Conservation (phyloP, 306 rosid genomes). For the Leucaena leucocephala region DNA sequence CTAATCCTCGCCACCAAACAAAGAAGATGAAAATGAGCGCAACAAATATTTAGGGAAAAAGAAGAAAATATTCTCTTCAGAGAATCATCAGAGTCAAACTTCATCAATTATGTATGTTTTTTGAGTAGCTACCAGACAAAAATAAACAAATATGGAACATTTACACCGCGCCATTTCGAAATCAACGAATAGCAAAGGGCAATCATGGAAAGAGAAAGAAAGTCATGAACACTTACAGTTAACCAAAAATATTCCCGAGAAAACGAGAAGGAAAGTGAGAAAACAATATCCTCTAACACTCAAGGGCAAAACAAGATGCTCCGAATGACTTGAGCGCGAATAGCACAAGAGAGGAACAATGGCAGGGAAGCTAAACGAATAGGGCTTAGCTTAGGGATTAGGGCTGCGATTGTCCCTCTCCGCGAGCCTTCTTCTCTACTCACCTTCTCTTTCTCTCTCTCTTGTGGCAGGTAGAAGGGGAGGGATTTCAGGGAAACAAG, state of each 20-base stretch:
- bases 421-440: slow-evolving; percentile 8
- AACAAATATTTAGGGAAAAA: not conserved
- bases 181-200: not conserved
- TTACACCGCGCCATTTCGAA: not conserved
- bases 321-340: not conserved
- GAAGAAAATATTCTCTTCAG: not conserved
- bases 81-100: not conserved
- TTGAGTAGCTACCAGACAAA: not conserved
- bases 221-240: slow-evolving; percentile 17
- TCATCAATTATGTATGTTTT: not conserved
- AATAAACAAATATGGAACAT: not conserved
- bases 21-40: not conserved
- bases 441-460: not conserved
- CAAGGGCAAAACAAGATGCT: slow-evolving; percentile 13
- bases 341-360: slow-evolving; percentile 38
- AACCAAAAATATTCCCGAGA: not conserved
- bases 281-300: not conserved
- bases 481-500: not conserved
- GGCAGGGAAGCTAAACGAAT: slow-evolving; percentile 31
- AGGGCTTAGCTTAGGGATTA: slow-evolving; percentile 41
- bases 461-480: not conserved
- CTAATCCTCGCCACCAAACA: not conserved
- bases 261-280: slow-evolving; percentile 1
- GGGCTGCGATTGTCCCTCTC: slow-evolving; percentile 17
- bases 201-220: not conserved